phyloP scores from a whole-genome alignment of 1,139 yeast genomes.

The Pichiaceae sp. region DNA sequence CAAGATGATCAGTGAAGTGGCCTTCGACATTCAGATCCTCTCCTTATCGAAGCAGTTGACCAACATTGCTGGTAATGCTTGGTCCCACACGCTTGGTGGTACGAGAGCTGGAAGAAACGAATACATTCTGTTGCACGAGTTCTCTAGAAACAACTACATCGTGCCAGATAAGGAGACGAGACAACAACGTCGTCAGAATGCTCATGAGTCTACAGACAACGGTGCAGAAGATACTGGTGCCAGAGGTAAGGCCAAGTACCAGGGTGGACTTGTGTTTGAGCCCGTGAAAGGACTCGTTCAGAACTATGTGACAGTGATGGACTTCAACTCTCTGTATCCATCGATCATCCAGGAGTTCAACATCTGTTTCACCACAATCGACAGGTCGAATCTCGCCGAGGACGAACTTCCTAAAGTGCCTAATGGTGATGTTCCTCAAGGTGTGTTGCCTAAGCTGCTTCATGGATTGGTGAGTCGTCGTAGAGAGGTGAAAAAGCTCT shows the following conservation, averaged over 20 bases:
- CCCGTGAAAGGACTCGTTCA: constrained; percentile 95
- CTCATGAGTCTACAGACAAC: constrained; percentile 12
- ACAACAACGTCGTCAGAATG: constrained; percentile 32
- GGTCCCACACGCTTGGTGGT: constrained; percentile 94
- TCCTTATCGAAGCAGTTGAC: constrained; percentile 90
- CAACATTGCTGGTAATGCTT: constrained; percentile 91
- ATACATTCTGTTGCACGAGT: constrained; percentile 86
- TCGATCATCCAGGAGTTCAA: constrained; percentile 95
- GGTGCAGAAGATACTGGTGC: constrained; percentile 38
- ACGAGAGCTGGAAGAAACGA: constrained; percentile 97
- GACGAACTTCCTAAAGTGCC: constrained; percentile 73
- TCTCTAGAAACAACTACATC: constrained; percentile 68
- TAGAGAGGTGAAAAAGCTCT: constrained; percentile 79
- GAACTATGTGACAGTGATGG: constrained; percentile 88
- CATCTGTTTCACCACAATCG: constrained; percentile 94
- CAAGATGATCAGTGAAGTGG: constrained; percentile 66
- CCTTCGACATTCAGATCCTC: constrained; percentile 75
- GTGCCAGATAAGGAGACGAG: constrained; percentile 80
- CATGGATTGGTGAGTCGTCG: constrained; percentile 85
- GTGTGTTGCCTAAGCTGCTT: constrained; percentile 80
- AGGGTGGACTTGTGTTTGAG: constrained; percentile 91
- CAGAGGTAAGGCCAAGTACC: constrained; percentile 74
- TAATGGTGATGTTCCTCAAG: constrained; percentile 46
- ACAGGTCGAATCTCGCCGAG: constrained; percentile 51
- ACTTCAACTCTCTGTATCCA: constrained; percentile 95